Conservation (phyloP, 179 eudicot species). For the Beta lomatogona region DNA sequence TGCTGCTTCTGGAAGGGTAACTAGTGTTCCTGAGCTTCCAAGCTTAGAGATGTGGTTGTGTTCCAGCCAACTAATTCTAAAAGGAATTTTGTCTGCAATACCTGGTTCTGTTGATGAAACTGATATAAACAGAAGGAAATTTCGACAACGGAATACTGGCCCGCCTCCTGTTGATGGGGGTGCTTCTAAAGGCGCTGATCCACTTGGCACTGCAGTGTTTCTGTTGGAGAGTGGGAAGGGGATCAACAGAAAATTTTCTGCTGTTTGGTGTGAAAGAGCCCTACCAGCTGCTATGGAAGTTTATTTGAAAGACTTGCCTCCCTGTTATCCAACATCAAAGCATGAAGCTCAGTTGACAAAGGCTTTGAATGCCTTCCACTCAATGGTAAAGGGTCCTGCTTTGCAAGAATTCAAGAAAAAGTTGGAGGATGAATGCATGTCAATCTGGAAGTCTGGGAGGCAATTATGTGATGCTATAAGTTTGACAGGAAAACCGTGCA, state of each 20-base stretch:
- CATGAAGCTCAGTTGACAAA: slow-evolving; percentile 72
- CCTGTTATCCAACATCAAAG: slow-evolving; percentile 72
- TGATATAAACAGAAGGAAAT: slow-evolving; percentile 43
- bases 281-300: slow-evolving; percentile 83
- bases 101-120: slow-evolving; percentile 43
- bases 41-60: slow-evolving; percentile 72
- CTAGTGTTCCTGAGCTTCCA: slow-evolving; percentile 79
- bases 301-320: slow-evolving; percentile 73
- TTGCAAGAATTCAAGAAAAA: slow-evolving; percentile 59
- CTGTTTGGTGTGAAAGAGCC: slow-evolving; percentile 73
- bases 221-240: slow-evolving; percentile 63
- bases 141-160: slow-evolving; percentile 46
- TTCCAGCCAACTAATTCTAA: slow-evolving; percentile 65
- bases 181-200: slow-evolving; percentile 45
- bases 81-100: slow-evolving; percentile 63
- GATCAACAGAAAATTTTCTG: slow-evolving; percentile 64
- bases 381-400: slow-evolving; percentile 91
- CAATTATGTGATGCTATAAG: slow-evolving; percentile 91
- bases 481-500: slow-evolving; percentile 91
- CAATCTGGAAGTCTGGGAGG: slow-evolving; percentile 82
- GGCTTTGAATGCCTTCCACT: slow-evolving; percentile 61
- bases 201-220: slow-evolving; percentile 57
- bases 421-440: slow-evolving; percentile 76
- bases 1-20: slow-evolving; percentile 64
- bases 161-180: slow-evolving; percentile 49